A percentile compares a stretch with the other conserved stretches of the same genome.
Conservation (phyloP, 805 yeast species). For the Wickerhamomyces sydowiorum region DNA sequence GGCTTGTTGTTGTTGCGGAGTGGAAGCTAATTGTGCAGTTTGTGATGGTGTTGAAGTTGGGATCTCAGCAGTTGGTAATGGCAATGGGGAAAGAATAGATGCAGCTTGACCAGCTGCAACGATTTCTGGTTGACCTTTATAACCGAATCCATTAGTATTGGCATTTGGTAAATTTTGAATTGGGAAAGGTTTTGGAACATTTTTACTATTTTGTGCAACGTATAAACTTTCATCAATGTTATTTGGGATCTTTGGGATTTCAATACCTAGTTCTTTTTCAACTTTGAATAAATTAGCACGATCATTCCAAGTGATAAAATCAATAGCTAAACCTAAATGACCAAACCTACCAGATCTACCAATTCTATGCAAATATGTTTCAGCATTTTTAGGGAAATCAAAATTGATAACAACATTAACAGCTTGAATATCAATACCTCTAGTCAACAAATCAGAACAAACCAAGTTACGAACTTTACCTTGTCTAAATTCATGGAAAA, state of each 20-base stretch:
- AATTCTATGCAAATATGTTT: constrained; percentile 94
- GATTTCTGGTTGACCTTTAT: constrained; percentile 39
- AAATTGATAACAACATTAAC: constrained; percentile 97
- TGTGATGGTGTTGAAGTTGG: constrained; percentile 17
- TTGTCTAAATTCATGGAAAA: constrained; percentile 97
- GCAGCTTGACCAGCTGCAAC: constrained; percentile 9
- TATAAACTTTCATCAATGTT: constrained; percentile 83
- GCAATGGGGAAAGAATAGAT: constrained; percentile 4
- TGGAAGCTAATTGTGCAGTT: constrained; percentile 20
- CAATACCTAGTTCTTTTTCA: constrained; percentile 96
- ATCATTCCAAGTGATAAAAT: constrained; percentile 95
- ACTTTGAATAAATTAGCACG: constrained; percentile 89
- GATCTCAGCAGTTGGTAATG: constrained; percentile 4
- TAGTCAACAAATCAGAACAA: constrained; percentile 91
- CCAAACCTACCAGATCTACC: constrained; percentile 99
- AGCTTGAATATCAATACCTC: constrained; percentile 99
- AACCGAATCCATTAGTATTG: constrained; percentile 32
- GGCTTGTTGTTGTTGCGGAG: constrained; percentile 13
- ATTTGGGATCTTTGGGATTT: constrained; percentile 95
- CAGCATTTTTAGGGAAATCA: constrained; percentile 97
- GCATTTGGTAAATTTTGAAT: constrained; percentile 50
- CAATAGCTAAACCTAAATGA: constrained; percentile 95
- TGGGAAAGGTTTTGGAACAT: constrained; percentile 87
- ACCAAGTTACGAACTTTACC: constrained; percentile 97
- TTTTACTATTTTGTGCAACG: constrained; percentile 69